Conservation (phyloP, 768 basidiomycete genomes). For the Lentinula detonsa region DNA sequence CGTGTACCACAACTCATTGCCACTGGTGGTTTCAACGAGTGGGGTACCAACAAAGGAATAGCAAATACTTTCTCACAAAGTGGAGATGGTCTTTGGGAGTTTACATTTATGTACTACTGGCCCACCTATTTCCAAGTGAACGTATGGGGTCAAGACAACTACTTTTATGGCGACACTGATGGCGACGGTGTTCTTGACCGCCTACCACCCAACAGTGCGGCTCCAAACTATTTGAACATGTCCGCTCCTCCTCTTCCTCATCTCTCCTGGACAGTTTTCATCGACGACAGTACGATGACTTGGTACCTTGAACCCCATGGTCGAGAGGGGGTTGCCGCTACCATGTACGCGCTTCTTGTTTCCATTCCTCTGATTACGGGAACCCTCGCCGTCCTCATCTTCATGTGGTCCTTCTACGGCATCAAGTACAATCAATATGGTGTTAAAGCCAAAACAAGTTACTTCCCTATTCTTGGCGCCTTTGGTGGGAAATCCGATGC, state of each 20-base stretch:
- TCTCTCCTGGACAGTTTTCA: constrained; percentile 78
- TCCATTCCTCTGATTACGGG: constrained; percentile 87
- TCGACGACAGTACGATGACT: constrained; percentile 71
- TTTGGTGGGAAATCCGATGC: constrained; percentile 59
- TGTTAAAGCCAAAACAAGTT: constrained; percentile 70
- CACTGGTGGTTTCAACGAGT: constrained; percentile 85
- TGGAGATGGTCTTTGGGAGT: constrained; percentile 67
- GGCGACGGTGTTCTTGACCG: constrained; percentile 87
- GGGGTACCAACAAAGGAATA: constrained; percentile 88
- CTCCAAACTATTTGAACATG: constrained; percentile 87
- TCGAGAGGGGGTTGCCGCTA: constrained; percentile 71
- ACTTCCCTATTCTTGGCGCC: constrained; percentile 82
- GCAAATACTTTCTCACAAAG: constrained; percentile 60
- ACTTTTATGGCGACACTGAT: constrained; percentile 88
- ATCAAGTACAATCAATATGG: constrained; percentile 94
- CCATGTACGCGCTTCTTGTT: constrained; percentile 83
- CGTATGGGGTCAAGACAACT: constrained; percentile 87
- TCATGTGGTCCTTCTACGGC: constrained; percentile 97
- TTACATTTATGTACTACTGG: constrained; percentile 88
- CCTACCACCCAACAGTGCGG: constrained; percentile 80
- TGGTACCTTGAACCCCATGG: constrained; percentile 85
- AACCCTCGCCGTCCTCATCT: constrained; percentile 73
- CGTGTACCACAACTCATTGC: constrained; percentile 84
- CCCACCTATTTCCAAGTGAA: constrained; percentile 88
- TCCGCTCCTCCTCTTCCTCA: constrained; percentile 86